Evolutionary conservation across 331 rosid species (phyloP).

Genomic region (Telfairia occidentalis): DNA sequence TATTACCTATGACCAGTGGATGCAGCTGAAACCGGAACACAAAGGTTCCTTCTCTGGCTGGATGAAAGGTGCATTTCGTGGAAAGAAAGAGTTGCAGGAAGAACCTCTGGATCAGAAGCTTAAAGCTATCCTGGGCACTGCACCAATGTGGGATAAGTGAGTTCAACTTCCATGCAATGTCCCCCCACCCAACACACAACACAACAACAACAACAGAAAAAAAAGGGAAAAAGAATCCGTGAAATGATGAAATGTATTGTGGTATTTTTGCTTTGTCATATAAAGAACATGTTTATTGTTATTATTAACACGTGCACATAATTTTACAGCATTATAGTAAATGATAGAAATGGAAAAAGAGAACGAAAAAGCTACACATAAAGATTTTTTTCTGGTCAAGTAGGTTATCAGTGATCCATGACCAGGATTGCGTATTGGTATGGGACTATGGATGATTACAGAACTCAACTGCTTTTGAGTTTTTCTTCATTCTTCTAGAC

Average conservation of each 20-base stretch:
- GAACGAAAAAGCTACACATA: neutral
- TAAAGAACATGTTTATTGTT: neutral
- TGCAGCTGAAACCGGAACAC: conserved; percentile 54
- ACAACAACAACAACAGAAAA: neutral
- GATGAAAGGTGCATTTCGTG: conserved; percentile 60
- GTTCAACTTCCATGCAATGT: conserved; percentile 11
- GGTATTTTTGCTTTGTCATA: neutral
- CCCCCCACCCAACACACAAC: too few relatives aligned
- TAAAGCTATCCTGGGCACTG: conserved; percentile 52
- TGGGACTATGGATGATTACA: neutral
- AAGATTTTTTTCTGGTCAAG: neutral
- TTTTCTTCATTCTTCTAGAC: neutral
- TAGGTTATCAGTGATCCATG: neutral
- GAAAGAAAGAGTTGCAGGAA: conserved; percentile 60
- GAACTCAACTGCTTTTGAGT: neutral
- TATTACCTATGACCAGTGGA: conserved; percentile 60
- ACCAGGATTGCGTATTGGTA: neutral
- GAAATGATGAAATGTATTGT: neutral
- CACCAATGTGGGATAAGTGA: conserved; percentile 96
- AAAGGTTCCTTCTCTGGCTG: conserved; percentile 48
- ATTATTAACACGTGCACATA: neutral
- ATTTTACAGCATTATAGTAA: neutral
- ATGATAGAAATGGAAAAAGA: neutral
- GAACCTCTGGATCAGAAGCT: conserved; percentile 55
- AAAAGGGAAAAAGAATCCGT: neutral